Conservation (phyloP, 768 basidiomycete genomes). For the Gelatoporia subvermispora region DNA sequence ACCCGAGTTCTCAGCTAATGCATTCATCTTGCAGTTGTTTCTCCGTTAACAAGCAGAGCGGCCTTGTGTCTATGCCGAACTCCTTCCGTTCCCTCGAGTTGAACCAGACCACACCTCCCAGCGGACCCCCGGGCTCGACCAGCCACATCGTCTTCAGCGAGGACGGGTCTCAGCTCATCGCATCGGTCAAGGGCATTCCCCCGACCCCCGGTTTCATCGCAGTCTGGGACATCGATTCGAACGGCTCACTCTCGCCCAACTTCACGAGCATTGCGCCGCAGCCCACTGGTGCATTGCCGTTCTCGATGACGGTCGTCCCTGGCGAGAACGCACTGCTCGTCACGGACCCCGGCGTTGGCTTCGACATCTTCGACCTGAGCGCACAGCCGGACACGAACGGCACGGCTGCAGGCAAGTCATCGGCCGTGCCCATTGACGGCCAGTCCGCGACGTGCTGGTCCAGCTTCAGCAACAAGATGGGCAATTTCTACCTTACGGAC, state of each 20-base stretch:
- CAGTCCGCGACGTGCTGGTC: conserved; percentile 29
- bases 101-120: conserved; percentile 47
- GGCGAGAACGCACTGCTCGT: conserved; percentile 25
- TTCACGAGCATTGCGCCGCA: conserved; percentile 33
- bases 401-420: conserved; percentile 11
- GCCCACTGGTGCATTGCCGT: conserved; percentile 41
- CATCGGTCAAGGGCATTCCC: conserved; percentile 44
- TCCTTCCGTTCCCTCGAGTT: conserved; percentile 38
- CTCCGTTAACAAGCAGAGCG: conserved; percentile 35
- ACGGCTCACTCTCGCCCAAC: conserved; percentile 41
- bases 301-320: conserved; percentile 36
- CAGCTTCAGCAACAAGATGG: conserved; percentile 22
- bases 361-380: conserved; percentile 25
- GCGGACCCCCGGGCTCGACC: conserved; percentile 40
- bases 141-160: conserved; percentile 45
- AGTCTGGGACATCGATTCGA: conserved; percentile 39
- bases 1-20: conserved; percentile 3
- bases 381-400: too few species aligned
- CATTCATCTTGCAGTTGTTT: conserved; percentile 37
- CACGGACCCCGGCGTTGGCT: conserved; percentile 25
- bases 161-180: conserved; percentile 40
- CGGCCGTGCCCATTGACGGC: conserved; percentile 17
- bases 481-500: conserved; percentile 28
- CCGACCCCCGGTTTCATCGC: conserved; percentile 47
- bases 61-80: conserved; percentile 36